These are phyloP conservation scores for Xylariomycetidae sp. DNA, from an alignment of 2,329 filamentous ascomycete species.

Conservation along the genomic window DNA sequence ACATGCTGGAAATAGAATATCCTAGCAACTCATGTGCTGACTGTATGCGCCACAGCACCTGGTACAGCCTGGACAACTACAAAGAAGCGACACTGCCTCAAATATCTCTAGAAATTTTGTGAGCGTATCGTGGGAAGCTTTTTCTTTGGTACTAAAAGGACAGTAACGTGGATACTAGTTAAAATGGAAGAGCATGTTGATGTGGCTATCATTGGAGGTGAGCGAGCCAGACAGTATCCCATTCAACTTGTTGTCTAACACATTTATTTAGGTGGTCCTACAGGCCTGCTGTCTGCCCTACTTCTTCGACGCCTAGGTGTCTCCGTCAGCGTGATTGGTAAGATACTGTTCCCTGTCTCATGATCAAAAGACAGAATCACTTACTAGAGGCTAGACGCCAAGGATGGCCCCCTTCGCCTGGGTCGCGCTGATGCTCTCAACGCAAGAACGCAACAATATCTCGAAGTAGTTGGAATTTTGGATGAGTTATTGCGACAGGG, in stretches of 20 bases:
- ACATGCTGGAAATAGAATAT: too few relatives aligned
- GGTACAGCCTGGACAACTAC: too few relatives aligned
- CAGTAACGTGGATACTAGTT: slow-evolving; percentile 4
- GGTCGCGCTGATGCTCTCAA: slow-evolving; percentile 45
- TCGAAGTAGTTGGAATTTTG: slow-evolving; percentile 39
- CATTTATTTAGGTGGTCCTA: slow-evolving; percentile 34
- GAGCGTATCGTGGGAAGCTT: too few relatives aligned
- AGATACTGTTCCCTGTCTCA: too few relatives aligned
- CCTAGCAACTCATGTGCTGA: too few relatives aligned
- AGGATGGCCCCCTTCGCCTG: slow-evolving; percentile 32
- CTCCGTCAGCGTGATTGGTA: slow-evolving; percentile 35
- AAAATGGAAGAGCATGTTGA: slow-evolving; percentile 21
- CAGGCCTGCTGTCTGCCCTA: slow-evolving; percentile 40
- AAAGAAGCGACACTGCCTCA: too few relatives aligned
- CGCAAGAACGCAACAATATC: slow-evolving; percentile 43
- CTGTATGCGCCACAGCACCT: too few relatives aligned
- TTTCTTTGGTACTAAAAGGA: slow-evolving; percentile 8
- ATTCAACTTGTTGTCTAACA: slow-evolving; percentile 3
- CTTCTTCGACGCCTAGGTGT: slow-evolving; percentile 37
- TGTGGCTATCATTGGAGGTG: slow-evolving; percentile 34
- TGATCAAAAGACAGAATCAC: too few relatives aligned
- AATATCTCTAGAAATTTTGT: too few relatives aligned
- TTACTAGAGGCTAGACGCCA: slow-evolving; percentile 28
- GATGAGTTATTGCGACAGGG: slow-evolving; percentile 36
- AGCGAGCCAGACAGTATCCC: slow-evolving; percentile 2